Base-by-base conservation (phyloP, 352 stramenopile species). In the Pythium guiyangense region DNA sequence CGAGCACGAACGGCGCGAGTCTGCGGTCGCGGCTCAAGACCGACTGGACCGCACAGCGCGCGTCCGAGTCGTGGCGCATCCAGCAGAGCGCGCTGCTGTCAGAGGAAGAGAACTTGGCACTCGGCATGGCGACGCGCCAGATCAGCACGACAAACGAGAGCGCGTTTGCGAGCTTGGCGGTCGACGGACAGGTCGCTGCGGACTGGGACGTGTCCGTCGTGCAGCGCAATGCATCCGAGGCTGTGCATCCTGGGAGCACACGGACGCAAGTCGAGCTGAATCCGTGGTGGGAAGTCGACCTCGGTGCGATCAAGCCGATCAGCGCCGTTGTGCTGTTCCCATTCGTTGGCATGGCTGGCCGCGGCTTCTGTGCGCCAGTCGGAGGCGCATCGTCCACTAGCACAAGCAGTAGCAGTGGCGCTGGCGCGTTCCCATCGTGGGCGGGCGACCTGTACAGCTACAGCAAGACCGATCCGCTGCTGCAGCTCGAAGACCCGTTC, bases 261-360 rank as follows among this genome's bases (percentile, higher is more conserved):
- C 69, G 77, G 9, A 86, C 75, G 0, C 18, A 70, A 2, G 10
- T 60, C 11, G 64, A 79, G 26, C 66, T 14, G 0, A 48, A 80
- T 63, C 78, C 79, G 14, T 92, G 79, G 79, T 90, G 79, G 79
- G 70, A 88, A 68, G 72, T 92, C 6, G 82, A 92, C 57, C 47
- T 92, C 5, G 79, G 79, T 0, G 55, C 22, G 0, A 31, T 70
- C 4, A 63, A 77, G 10, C 66, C 82, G 4, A 74, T 92, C 47
- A 59, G 66, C 17, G 64, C 60, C 8, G 54, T 92, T 14, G 57
- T 77, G 10, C 14, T 90, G 18, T 86, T 72, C 49, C 79, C 77
- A 8, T 88, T 71, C 49, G 52, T 79, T 12, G 79, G 79, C 2
- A 70, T 59, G 29, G 47, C 63, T 47, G 77, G 67, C 9, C 65